Evolutionary conservation across 2,329 filamentous ascomycete species (phyloP).

Genomic region (Pseudonectria buxi): DNA sequence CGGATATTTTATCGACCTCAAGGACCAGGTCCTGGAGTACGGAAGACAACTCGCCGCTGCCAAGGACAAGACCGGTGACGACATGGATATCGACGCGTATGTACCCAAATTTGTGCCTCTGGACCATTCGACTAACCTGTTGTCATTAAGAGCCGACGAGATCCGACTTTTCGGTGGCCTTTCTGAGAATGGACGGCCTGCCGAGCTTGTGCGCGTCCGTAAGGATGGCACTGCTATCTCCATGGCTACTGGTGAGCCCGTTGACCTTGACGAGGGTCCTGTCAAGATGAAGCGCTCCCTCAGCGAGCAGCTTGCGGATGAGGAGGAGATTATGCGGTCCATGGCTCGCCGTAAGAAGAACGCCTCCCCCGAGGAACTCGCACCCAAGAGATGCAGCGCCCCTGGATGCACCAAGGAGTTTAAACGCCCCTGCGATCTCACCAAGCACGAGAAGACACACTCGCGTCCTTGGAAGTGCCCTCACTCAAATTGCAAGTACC

Average conservation of each 20-base stretch:
- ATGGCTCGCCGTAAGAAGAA: constrained; percentile 97
- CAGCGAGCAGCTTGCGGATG: constrained; percentile 65
- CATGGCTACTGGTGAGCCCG: constrained; percentile 60
- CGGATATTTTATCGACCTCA: constrained; percentile 93
- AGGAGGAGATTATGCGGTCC: constrained; percentile 77
- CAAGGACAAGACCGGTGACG: constrained; percentile 57
- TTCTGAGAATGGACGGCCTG: constrained; percentile 71
- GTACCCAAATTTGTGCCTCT: constrained; percentile 29
- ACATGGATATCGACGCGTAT: constrained; percentile 55
- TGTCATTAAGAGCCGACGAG: constrained; percentile 47
- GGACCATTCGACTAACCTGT: constrained; percentile 22
- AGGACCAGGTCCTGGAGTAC: constrained; percentile 89
- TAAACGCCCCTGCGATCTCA: constrained; percentile 93
- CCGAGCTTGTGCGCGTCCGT: constrained; percentile 75
- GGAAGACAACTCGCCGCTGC: constrained; percentile 74
- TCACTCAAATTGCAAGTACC: constrained; percentile 77
- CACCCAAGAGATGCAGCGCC: constrained; percentile 70
- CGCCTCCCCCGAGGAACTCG: constrained; percentile 74
- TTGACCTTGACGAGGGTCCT: constrained; percentile 48
- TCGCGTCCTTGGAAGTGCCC: constrained; percentile 94
- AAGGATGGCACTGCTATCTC: constrained; percentile 76
- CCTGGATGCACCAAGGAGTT: constrained; percentile 82
- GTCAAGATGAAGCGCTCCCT: constrained; percentile 58
- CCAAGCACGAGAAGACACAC: constrained; percentile 98
- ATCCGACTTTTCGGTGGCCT: constrained; percentile 77